These are phyloP conservation scores for Baudoinia panamericana DNA, from an alignment of 495 filamentous ascomycete species.

Conservation along the genomic window DNA sequence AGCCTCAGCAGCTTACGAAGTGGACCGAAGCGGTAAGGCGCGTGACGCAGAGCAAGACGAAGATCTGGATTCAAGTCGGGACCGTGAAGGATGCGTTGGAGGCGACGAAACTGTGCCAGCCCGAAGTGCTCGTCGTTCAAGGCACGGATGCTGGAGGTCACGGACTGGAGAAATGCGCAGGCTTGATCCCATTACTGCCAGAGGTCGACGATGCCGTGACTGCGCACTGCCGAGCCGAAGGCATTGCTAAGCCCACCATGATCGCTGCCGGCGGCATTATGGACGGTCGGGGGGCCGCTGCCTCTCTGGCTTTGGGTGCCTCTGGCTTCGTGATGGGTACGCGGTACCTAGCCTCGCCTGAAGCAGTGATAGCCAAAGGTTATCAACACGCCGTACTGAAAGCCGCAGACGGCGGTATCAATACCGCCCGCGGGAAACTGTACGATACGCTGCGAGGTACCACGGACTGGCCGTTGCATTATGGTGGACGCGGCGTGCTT, in stretches of 20 bases:
- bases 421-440: conserved; percentile 51
- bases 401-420: conserved; percentile 48
- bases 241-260: conserved; percentile 34
- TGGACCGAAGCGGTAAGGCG: conserved; percentile 44
- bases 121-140: conserved; percentile 61
- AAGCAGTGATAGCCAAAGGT: conserved; percentile 47
- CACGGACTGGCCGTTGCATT: conserved; percentile 51
- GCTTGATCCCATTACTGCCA: conserved; percentile 45
- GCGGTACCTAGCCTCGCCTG: conserved; percentile 50
- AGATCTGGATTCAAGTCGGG: conserved; percentile 58
- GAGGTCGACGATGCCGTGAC: conserved; percentile 46
- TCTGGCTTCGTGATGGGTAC: conserved; percentile 58
- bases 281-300: conserved; percentile 54
- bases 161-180: conserved; percentile 45
- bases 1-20: conserved; percentile 33
- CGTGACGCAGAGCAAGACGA: conserved; percentile 34
- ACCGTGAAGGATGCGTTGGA: conserved; percentile 43
- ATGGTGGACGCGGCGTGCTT: conserved; percentile 47
- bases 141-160: conserved; percentile 66
- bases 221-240: conserved; percentile 5
- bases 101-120: conserved; percentile 27
- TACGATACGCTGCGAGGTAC: conserved; percentile 62
- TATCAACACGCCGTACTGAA: conserved; percentile 49
- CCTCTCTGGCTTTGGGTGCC: conserved; percentile 54
- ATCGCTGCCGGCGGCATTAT: conserved; percentile 63